Conservation (phyloP, 2,329 filamentous ascomycete species). For the Hirsutella rhossiliensis region DNA sequence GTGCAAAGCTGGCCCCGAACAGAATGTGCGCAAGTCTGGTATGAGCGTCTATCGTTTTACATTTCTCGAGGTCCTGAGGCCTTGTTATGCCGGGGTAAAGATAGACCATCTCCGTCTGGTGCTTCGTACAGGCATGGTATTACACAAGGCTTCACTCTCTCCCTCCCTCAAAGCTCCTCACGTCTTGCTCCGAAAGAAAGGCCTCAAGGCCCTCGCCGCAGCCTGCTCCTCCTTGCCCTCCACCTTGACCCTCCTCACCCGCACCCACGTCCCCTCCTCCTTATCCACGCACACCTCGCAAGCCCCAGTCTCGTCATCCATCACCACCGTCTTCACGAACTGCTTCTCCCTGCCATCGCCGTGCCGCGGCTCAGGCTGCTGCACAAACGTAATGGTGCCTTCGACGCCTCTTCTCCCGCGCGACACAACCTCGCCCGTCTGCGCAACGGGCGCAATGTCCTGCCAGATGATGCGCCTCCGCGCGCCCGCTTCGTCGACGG, state of each 20-base stretch:
- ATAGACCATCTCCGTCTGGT: too few relatives aligned
- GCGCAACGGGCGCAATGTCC: conserved; percentile 13
- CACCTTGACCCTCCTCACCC: conserved; percentile 18
- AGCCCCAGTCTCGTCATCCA: conserved; percentile 7
- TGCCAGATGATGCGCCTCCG: conserved; percentile 27
- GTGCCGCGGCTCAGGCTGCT: neutral
- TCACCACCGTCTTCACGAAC: conserved; percentile 2
- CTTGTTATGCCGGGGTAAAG: too few relatives aligned
- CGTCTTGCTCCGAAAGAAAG: conserved; percentile 3
- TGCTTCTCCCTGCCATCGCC: neutral
- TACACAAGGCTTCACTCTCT: too few relatives aligned
- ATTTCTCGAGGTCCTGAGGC: too few relatives aligned
- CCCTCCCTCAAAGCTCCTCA: too few relatives aligned
- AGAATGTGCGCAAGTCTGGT: too few relatives aligned
- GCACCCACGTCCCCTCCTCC: conserved; percentile 9
- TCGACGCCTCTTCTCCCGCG: conserved; percentile 1
- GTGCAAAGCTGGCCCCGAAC: too few relatives aligned
- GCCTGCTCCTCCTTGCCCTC: conserved; percentile 17
- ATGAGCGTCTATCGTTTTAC: too few relatives aligned
- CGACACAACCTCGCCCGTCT: too few relatives aligned
- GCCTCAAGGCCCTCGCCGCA: conserved; percentile 12
- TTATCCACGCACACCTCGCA: conserved; percentile 10
- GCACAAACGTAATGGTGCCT: conserved; percentile 8
- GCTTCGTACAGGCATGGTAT: too few relatives aligned
- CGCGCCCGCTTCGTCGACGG: conserved; percentile 12